A percentile compares a stretch with the other conserved stretches of the same genome.
phyloP scores from a whole-genome alignment of 2,329 filamentous ascomycete genomes.

The Geosmithia morbida region DNA sequence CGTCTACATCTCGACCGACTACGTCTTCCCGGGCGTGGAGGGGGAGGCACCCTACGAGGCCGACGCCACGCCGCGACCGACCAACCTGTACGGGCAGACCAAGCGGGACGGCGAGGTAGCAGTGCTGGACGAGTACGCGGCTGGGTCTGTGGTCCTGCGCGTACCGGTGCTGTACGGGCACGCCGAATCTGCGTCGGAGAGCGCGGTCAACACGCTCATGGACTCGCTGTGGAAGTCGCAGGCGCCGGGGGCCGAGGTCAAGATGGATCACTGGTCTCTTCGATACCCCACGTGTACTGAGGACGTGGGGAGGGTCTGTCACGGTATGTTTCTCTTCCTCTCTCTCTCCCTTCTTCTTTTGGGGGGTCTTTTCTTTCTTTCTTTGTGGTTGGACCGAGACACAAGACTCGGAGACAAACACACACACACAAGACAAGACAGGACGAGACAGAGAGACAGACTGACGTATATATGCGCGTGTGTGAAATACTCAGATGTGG shows the following conservation, averaged over 20 bases:
- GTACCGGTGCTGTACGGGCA: constrained; percentile 77
- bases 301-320: constrained; percentile 67
- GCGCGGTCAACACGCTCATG: constrained; percentile 70
- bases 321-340: constrained; percentile 29
- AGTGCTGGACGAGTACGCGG: constrained; percentile 46
- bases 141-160: constrained; percentile 54
- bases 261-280: constrained; percentile 77
- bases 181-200: constrained; percentile 57
- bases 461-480: not conserved
- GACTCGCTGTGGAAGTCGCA: constrained; percentile 64
- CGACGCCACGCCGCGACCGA: constrained; percentile 47
- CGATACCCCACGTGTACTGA: constrained; percentile 83
- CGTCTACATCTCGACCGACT: constrained; percentile 73
- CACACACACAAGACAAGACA: not conserved
- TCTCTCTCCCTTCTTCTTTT: too few species aligned
- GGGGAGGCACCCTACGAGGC: constrained; percentile 77
- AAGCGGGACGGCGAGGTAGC: constrained; percentile 48
- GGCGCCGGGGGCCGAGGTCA: constrained; percentile 43
- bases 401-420: not conserved
- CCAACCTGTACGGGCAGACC: constrained; percentile 60
- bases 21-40: constrained; percentile 57
- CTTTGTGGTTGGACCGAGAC: too few species aligned
- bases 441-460: not conserved
- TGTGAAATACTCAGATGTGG: constrained; percentile 38
- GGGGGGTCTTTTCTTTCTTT: too few species aligned